Conservation (phyloP, 2,329 filamentous ascomycete species). For the Aquanectria penicillioides region DNA sequence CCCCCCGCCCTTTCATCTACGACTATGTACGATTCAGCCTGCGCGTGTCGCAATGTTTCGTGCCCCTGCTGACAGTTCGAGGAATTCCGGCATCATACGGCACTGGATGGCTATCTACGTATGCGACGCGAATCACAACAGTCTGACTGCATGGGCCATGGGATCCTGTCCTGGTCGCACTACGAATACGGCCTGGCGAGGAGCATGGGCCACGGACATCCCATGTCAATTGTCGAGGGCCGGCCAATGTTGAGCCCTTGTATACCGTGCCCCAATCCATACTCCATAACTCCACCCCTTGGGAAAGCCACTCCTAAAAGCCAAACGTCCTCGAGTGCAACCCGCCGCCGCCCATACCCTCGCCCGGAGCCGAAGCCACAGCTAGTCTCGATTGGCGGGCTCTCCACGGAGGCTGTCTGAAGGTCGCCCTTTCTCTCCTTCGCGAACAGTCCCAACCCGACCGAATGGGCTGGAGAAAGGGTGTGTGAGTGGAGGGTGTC, state of each 20-base stretch:
- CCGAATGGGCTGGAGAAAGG: conserved; percentile 27
- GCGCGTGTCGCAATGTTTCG: conserved; percentile 19
- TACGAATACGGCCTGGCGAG: conserved; percentile 12
- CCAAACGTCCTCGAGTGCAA: conserved; percentile 36
- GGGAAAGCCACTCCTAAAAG: conserved; percentile 38
- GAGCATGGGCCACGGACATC: conserved; percentile 18
- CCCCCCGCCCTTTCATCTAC: conserved; percentile 26
- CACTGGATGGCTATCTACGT: conserved; percentile 1
- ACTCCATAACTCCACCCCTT: conserved; percentile 30
- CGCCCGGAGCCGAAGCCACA: conserved; percentile 40
- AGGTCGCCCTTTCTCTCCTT: conserved; percentile 34
- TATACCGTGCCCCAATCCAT: conserved; percentile 21
- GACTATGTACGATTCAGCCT: conserved; percentile 16
- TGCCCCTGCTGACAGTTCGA: conserved; percentile 25
- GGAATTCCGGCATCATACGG: conserved; percentile 14
- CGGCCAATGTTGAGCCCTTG: conserved; percentile 34
- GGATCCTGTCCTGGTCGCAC: conserved; percentile 16
- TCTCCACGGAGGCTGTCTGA: conserved; percentile 39
- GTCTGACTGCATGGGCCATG: conserved; percentile 29
- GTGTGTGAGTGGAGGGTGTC: conserved; percentile 33
- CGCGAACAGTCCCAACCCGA: conserved; percentile 32
- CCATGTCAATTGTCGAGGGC: conserved; percentile 20
- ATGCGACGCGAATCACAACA: conserved; percentile 27
- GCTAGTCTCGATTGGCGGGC: conserved; percentile 36
- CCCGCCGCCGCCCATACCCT: conserved; percentile 24